These are phyloP conservation scores for Venturiaceae sp. DNA, from an alignment of 2,329 filamentous ascomycete genomes.

Conservation along the genomic window DNA sequence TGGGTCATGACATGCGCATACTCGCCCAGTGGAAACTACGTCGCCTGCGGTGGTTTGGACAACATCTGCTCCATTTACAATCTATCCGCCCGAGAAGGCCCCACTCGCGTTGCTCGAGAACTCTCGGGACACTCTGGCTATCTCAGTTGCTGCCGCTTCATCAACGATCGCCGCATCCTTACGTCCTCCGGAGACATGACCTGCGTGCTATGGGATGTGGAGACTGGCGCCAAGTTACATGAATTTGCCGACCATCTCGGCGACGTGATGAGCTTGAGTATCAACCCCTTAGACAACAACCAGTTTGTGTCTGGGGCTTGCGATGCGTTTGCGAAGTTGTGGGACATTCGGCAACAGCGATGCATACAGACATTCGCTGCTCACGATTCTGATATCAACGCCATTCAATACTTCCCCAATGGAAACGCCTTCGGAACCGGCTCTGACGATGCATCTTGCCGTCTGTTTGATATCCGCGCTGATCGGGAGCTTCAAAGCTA, in stretches of 20 bases:
- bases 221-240: constrained; percentile 92
- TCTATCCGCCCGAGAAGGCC: constrained; percentile 92
- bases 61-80: constrained; percentile 99
- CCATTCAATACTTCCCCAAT: constrained; percentile 98
- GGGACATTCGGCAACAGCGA: constrained; percentile 97
- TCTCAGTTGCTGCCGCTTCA: constrained; percentile 95
- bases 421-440: constrained; percentile 97
- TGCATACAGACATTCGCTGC: constrained; percentile 97
- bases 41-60: constrained; percentile 95
- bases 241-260: constrained; percentile 97
- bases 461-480: constrained; percentile 94
- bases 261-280: constrained; percentile 99
- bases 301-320: constrained; percentile 99
- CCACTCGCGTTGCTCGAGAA: constrained; percentile 89
- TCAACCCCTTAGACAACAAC: constrained; percentile 98
- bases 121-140: constrained; percentile 96
- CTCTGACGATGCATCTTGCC: constrained; percentile 94
- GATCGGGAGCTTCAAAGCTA: constrained; percentile 69
- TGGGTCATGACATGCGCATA: constrained; percentile 99
- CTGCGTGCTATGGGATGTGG: constrained; percentile 99
- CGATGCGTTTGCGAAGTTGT: constrained; percentile 95
- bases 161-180: constrained; percentile 95
- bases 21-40: constrained; percentile 94
- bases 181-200: constrained; percentile 99
- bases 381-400: constrained; percentile 98